A percentile compares a stretch with the other conserved stretches of the same genome.
phyloP scores from a whole-genome alignment of 2,329 filamentous ascomycete genomes.

The Xylariaceae sp. region DNA sequence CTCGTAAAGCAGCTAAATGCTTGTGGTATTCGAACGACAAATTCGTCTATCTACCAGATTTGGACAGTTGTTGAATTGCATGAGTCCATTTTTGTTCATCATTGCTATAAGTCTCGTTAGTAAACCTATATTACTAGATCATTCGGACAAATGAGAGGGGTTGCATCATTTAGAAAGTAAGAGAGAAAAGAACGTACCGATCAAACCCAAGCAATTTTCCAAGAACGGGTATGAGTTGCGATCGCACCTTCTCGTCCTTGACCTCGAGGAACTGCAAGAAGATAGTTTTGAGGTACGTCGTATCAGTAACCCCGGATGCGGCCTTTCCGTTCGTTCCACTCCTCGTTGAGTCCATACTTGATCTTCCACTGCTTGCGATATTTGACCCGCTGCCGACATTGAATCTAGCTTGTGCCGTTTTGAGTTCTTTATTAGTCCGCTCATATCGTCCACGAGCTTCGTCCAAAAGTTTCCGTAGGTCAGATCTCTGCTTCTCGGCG shows the following conservation, averaged over 20 bases:
- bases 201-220: conserved; percentile 74
- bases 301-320: conserved; percentile 38
- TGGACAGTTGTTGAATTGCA: conserved; percentile 55
- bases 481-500: conserved; percentile 75
- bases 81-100: conserved; percentile 87
- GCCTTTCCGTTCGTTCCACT: conserved; percentile 36
- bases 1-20: too few species aligned
- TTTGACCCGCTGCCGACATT: conserved; percentile 24
- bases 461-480: conserved; percentile 71
- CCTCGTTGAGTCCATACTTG: conserved; percentile 45
- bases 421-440: conserved; percentile 68
- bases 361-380: conserved; percentile 36
- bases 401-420: conserved; percentile 47
- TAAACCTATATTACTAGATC: conserved; percentile 16
- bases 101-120: conserved; percentile 29
- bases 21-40: too few species aligned
- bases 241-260: conserved; percentile 70
- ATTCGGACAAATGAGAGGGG: background rate
- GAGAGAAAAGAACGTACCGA: too few species aligned
- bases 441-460: conserved; percentile 75
- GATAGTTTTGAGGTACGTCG: conserved; percentile 74
- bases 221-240: conserved; percentile 73
- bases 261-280: conserved; percentile 78
- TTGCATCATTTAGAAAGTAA: too few species aligned
- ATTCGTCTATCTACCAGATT: conserved; percentile 20